phyloP scores from a whole-genome alignment of 1,284 basidiomycete genomes.

The Fomitopsis pinicola region DNA sequence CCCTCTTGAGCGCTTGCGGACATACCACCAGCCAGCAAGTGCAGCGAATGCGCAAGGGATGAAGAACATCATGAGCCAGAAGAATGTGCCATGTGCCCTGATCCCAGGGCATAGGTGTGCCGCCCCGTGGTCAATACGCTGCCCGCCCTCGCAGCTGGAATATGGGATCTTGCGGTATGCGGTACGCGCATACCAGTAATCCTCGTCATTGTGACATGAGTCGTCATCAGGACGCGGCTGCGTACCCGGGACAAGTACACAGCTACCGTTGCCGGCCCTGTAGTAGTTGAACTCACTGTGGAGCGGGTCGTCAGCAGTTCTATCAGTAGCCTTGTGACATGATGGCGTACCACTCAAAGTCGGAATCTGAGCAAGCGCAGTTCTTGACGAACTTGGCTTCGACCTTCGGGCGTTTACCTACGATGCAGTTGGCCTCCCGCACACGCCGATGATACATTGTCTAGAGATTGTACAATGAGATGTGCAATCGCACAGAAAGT shows the following conservation, averaged over 20 bases:
- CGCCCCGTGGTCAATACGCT: slow-evolving; percentile 66
- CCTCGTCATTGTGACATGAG: slow-evolving; percentile 58
- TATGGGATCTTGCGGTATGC: slow-evolving; percentile 86
- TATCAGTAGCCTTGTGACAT: neutral
- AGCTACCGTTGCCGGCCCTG: slow-evolving; percentile 64
- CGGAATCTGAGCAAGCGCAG: slow-evolving; percentile 67
- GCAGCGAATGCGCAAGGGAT: slow-evolving; percentile 74
- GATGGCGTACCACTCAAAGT: slow-evolving; percentile 84
- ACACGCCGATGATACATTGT: slow-evolving; percentile 85
- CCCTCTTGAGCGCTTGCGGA: slow-evolving; percentile 69
- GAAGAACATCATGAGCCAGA: slow-evolving; percentile 78
- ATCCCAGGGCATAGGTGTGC: slow-evolving; percentile 79
- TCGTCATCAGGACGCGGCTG: slow-evolving; percentile 55
- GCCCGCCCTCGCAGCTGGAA: slow-evolving; percentile 78
- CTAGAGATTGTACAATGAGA: slow-evolving; percentile 32
- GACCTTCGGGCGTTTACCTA: slow-evolving; percentile 65
- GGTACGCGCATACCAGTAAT: slow-evolving; percentile 90
- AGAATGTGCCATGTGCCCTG: slow-evolving; percentile 63
- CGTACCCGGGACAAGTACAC: slow-evolving; percentile 72
- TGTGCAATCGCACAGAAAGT: neutral
- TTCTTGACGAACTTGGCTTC: slow-evolving; percentile 55
- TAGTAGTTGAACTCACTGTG: slow-evolving; percentile 86
- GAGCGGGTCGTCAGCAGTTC: neutral
- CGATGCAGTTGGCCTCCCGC: slow-evolving; percentile 77
- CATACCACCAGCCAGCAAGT: slow-evolving; percentile 77